Base-by-base conservation (phyloP, 2,329 filamentous ascomycete species). In the Passalora sequoiae region DNA sequence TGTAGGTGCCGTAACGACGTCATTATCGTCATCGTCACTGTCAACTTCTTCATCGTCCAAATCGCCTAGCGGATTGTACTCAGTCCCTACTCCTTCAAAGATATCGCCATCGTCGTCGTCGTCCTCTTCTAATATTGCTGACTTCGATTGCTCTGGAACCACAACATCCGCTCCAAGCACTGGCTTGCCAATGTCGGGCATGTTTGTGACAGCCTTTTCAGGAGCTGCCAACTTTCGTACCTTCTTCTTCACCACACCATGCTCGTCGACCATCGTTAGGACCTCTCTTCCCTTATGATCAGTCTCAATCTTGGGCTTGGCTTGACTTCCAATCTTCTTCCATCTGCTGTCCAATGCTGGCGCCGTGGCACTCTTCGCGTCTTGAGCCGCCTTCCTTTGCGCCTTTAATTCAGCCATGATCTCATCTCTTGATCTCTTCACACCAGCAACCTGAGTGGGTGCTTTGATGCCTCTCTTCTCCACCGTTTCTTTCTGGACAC, bases 41-140 rank as follows among this genome's bases (percentile, higher is more conserved):
- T 65, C 65, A 19, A 47, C 51, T 31, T 69, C 67, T 6, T 72
- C 71, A n/a, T 73, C 70, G 6, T 66, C 69, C 3, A 76, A 54
- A 21, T 69, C 71, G 6, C 69, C 77, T 28, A 83, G 69, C 2
- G 79, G 80, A 50, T 83, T 71, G 58, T 81, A 83, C 35, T 75
- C 75, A 4, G 69, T 71, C 2, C 77, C 78, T 2, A 75, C 76
- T 2, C 75, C 78, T 28, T 69, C 74, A 52, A 83, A 83, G 37
- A 83, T 83, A 57, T 82, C 78, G 20, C 75, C 75, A 57, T 82
- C 78, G 20, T 75, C 75, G 29, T 80, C 76, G 4, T 76, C 72
- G 2, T 74, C 70, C 3, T 40, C 42, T 4, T 33, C 44, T 5
- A 68, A 41, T 13, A 17, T 30, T 3, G 40, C 43, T 8, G 43